Evolutionary conservation across 2,329 filamentous ascomycete species (phyloP), one percentile per base, ranked within the genome.

Genomic region (Pyrenochaeta sp.): DNA sequence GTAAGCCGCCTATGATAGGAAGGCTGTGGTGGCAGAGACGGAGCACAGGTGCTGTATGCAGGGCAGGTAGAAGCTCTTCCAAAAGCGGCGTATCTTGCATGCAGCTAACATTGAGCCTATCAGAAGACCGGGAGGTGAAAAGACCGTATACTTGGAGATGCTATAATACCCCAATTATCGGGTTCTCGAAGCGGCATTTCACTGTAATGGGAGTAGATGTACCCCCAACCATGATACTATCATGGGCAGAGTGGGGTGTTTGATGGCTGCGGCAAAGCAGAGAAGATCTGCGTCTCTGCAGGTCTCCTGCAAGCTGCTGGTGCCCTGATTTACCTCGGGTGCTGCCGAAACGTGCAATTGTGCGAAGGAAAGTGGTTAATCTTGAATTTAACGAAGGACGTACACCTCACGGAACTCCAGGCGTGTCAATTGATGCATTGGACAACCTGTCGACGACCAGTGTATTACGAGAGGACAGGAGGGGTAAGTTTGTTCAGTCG

Each of bases 1-100:
- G 44, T 48, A 35, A 51, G 48, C 48, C 31, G 19, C 29, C 26
- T 41, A 24, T 36, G 35, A 52, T 41, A 36, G 35, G 23, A 21
- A 14, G 7, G 1, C 22, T 7, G 6, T 22, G n/a, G 31, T 14
- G 29, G 22, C 11, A 36, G 27, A 22, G 26, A 29, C 22, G 17
- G 11, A 34, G 37, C 35, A 45, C 27, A 40, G 27, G 22, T 39
- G 18, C 26, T 22, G 17, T 37, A 35, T 27, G 31, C 41, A 51
- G 34, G 37, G 41, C 41, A 45, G 42, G 23, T 32, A 19, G 27
- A 17, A 29, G 30, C 15, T 14, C 34, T 41, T 22, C 24, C 22
- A 7, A 27, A 29, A 19, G 24, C 24, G 35, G 31, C 32, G 18
- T 24, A n/a, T 43, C n/a, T 20, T 32, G 38, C 44, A 23, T 29